Percentiles rank a stretch among this genome's conserved stretches.
These are phyloP conservation scores for Exophiala sp. DNA, from an alignment of 2,329 filamentous ascomycete species.

Conservation along the genomic window DNA sequence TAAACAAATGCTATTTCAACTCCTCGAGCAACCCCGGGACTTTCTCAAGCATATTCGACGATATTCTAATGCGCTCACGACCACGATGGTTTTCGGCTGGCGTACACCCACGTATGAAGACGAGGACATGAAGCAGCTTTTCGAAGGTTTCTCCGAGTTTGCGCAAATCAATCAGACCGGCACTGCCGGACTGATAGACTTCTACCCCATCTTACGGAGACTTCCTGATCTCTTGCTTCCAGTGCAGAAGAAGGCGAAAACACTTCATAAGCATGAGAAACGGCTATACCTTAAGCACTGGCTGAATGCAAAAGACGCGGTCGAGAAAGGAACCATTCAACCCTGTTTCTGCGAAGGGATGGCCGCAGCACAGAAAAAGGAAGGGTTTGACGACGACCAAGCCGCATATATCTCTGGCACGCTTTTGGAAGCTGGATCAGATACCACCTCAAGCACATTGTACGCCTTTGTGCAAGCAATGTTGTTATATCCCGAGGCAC, in stretches of 20 bases:
- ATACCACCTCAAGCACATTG: constrained; percentile 11
- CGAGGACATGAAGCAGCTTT: constrained; percentile 42
- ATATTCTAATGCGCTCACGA: constrained; percentile 49
- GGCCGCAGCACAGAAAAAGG: constrained; percentile 30
- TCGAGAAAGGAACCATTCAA: constrained; percentile 24
- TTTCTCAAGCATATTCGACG: constrained; percentile 46
- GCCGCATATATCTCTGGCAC: constrained; percentile 34
- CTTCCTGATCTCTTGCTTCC: constrained; percentile 39
- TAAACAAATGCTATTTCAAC: constrained; percentile 50
- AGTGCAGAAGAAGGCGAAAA: constrained; percentile 24
- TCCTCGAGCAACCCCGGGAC: constrained; percentile 44
- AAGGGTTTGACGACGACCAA: constrained; percentile 26
- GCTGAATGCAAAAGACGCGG: constrained; percentile 35
- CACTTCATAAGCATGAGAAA: constrained; percentile 44
- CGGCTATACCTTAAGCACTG: constrained; percentile 42
- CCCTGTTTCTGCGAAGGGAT: constrained; percentile 15
- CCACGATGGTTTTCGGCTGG: constrained; percentile 50
- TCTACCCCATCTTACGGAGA: constrained; percentile 44
- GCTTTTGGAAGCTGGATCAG: constrained; percentile 20
- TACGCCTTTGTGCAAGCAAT: constrained; percentile 47
- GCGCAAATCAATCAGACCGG: constrained; percentile 40
- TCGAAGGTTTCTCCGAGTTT: constrained; percentile 42
- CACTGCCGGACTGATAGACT: constrained; percentile 44
- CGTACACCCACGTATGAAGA: constrained; percentile 42
- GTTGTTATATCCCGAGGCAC: constrained; percentile 47